These are phyloP conservation scores for Ceratorhiza oryzae-sativae DNA, from an alignment of 1,284 basidiomycete genomes.

Conservation along the genomic window DNA sequence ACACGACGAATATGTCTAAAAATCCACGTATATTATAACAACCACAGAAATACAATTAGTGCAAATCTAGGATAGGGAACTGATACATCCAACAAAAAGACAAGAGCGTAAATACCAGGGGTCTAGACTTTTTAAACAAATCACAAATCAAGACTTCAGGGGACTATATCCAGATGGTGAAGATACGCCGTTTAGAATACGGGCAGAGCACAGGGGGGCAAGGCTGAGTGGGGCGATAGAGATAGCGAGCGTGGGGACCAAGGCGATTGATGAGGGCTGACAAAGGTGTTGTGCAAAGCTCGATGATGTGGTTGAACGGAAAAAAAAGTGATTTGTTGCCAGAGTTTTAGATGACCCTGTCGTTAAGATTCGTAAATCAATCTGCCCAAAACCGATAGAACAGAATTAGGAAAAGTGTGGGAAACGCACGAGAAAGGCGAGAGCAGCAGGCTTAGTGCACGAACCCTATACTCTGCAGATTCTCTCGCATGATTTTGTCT, in stretches of 20 bases:
- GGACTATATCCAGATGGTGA: not conserved
- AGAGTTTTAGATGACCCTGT: conserved; percentile 7
- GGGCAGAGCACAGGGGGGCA: not conserved
- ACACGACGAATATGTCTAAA: too few species aligned
- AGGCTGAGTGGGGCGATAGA: not conserved
- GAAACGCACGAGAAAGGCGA: not conserved
- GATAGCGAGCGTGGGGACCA: not conserved
- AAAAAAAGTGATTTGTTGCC: not conserved
- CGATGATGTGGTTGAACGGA: not conserved
- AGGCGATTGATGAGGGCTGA: too few species aligned
- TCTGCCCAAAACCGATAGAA: not conserved
- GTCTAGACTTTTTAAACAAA: conserved; percentile 1
- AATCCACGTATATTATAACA: not conserved
- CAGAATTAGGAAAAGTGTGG: not conserved
- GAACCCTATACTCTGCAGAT: conserved; percentile 36
- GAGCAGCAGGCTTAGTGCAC: not conserved
- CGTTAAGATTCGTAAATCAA: not conserved
- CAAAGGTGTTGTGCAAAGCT: not conserved
- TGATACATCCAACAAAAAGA: not conserved
- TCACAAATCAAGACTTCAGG: not conserved
- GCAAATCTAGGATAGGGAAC: not conserved
- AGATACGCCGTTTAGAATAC: not conserved
- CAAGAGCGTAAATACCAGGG: conserved; percentile 9
- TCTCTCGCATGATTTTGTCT: conserved; percentile 36
- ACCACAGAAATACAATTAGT: conserved; percentile 8